These are phyloP conservation scores for Leishmania tarentolae DNA, from an alignment of 208 protist species.

Conservation along the genomic window DNA sequence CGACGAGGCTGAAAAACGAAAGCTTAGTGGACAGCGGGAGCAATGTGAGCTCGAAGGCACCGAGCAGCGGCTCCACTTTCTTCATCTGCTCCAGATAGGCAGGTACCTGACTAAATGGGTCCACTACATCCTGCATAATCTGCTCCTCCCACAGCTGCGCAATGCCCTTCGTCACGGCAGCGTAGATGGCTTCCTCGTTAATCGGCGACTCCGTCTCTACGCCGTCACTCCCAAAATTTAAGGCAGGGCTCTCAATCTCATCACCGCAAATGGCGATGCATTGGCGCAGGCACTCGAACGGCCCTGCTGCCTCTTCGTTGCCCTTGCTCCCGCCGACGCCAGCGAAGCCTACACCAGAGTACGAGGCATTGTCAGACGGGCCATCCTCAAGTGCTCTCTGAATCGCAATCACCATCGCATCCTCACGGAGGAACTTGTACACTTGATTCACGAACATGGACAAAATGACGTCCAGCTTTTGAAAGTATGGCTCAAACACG, in stretches of 20 bases:
- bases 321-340: not conserved
- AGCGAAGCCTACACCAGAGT: not conserved
- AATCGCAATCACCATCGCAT: constrained; percentile 73
- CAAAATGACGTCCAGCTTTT: constrained; percentile 77
- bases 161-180: constrained; percentile 60
- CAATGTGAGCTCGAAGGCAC: constrained; percentile 81
- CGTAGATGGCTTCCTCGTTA: constrained; percentile 49
- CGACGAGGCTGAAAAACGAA: constrained; percentile 77
- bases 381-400: constrained; percentile 76
- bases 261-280: constrained; percentile 70
- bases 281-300: constrained; percentile 75
- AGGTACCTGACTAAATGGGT: constrained; percentile 70
- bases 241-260: constrained; percentile 54
- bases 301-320: constrained; percentile 33
- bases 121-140: constrained; percentile 80
- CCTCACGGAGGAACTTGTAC: constrained; percentile 62
- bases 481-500: constrained; percentile 90
- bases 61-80: constrained; percentile 78
- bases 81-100: constrained; percentile 88
- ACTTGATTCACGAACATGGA: constrained; percentile 72
- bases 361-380: constrained; percentile 12
- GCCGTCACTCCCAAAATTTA: constrained; percentile 59
- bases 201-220: constrained; percentile 65
- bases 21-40: constrained; percentile 79
- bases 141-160: constrained; percentile 80